Percentiles rank a stretch among this genome's conserved stretches.
These are phyloP conservation scores for Stipa capillata DNA, from an alignment of 176 grass and related monocot species.

Conservation along the genomic window DNA sequence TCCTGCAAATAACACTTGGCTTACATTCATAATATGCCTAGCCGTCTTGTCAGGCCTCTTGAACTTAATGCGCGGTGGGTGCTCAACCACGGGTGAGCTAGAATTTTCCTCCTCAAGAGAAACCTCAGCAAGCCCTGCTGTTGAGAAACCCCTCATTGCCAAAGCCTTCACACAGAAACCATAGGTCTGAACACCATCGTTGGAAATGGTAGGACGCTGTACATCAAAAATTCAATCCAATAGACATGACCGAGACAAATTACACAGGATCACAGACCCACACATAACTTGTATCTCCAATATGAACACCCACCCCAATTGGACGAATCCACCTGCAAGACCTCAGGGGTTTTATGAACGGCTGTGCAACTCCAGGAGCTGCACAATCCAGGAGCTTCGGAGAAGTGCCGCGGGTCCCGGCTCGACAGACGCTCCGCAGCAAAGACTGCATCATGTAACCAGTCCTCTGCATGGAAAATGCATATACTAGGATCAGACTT, in stretches of 20 bases:
- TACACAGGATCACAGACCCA: neutral
- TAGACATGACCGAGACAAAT: neutral
- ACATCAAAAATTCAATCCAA: neutral
- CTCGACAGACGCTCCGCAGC: neutral
- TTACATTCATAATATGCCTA: conserved; percentile 89
- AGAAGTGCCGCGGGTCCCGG: neutral
- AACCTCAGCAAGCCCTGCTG: conserved; percentile 23
- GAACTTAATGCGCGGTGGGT: conserved; percentile 60
- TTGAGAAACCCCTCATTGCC: conserved; percentile 19
- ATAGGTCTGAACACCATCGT: neutral
- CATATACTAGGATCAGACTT: neutral
- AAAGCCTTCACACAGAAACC: conserved; percentile 1
- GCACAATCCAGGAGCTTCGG: neutral
- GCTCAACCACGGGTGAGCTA: conserved; percentile 32
- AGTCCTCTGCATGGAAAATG: neutral
- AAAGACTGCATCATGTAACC: neutral
- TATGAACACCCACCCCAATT: neutral
- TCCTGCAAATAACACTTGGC: neutral
- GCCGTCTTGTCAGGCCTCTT: conserved; percentile 92
- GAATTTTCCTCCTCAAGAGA: conserved; percentile 21
- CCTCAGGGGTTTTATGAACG: neutral
- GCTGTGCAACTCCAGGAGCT: neutral
- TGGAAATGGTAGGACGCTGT: neutral
- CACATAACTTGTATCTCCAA: neutral
- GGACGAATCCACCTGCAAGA: conserved; percentile 1